phyloP scores from a whole-genome alignment of 1,284 basidiomycete genomes.

The Cystobasidiaceae sp. region DNA sequence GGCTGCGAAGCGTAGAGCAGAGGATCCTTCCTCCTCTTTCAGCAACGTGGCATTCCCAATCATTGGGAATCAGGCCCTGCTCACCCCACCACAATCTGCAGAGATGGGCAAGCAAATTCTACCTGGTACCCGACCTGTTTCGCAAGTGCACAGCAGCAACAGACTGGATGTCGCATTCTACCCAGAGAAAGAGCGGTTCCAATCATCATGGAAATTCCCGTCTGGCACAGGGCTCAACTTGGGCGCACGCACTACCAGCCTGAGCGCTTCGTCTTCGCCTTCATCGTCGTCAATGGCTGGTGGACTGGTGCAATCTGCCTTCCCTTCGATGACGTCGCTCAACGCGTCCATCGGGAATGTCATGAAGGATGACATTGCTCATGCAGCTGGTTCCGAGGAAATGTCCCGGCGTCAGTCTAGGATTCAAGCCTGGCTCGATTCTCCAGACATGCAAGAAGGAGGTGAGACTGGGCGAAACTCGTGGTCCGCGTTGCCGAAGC shows the following conservation, averaged over 20 bases:
- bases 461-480: not conserved
- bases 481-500: not conserved
- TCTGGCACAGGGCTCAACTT: conserved; percentile 15
- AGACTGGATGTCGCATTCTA: not conserved
- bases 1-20: not conserved
- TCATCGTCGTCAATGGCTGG: no score
- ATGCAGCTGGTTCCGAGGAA: not conserved
- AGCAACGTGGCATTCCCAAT: conserved; percentile 3
- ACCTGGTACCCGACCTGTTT: not conserved
- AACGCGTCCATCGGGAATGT: conserved; percentile 17
- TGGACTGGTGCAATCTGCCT: not conserved
- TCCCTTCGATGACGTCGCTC: conserved; percentile 23
- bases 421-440: conserved; percentile 29
- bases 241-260: not conserved
- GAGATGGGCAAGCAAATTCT: conserved; percentile 5
- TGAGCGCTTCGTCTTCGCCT: not conserved
- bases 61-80: not conserved
- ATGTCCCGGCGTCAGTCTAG: conserved; percentile 1
- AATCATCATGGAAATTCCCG: conserved; percentile 25
- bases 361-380: not conserved
- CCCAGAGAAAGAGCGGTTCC: conserved; percentile 20
- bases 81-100: conserved; percentile 19
- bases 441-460: conserved; percentile 18
- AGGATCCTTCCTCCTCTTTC: not conserved
- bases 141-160: not conserved